A percentile compares a stretch with the other conserved stretches of the same genome.
phyloP scores from a whole-genome alignment of 495 filamentous ascomycete genomes.

The Neurospora tetrasperma region DNA sequence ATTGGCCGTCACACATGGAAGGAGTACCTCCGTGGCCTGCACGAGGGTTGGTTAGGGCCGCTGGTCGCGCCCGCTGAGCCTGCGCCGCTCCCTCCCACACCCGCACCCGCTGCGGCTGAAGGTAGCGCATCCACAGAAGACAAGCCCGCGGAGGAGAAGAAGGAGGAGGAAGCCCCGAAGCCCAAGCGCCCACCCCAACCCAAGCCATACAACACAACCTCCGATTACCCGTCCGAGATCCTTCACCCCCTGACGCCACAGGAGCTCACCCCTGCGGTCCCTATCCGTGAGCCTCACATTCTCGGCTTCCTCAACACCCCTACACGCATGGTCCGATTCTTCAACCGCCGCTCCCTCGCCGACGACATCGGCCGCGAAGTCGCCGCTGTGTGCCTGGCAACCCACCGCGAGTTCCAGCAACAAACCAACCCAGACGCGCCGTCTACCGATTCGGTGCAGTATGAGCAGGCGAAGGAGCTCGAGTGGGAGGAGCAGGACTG shows the following conservation, averaged over 20 bases:
- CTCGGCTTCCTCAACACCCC: conserved; percentile 91
- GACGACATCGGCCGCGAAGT: conserved; percentile 84
- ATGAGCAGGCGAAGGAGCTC: conserved; percentile 65
- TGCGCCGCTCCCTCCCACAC: conserved; percentile 12
- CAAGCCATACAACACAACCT: conserved; percentile 55
- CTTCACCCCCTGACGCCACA: conserved; percentile 52
- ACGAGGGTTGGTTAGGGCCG: conserved; percentile 95
- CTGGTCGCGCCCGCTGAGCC: conserved; percentile 35
- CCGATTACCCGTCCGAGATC: conserved; percentile 53
- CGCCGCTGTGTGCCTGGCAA: conserved; percentile 68
- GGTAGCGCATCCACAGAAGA: conserved; percentile 23
- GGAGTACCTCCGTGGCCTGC: conserved; percentile 85
- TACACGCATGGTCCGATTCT: conserved; percentile 74
- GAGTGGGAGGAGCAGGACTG: conserved; percentile 74
- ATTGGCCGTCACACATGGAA: conserved; percentile 95
- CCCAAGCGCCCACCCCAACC: conserved; percentile 40
- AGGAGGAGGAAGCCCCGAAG: conserved; percentile 32
- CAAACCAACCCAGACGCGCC: conserved; percentile 10
- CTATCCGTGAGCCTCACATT: conserved; percentile 75
- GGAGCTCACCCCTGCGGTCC: conserved; percentile 52
- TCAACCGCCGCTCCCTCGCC: conserved; percentile 75
- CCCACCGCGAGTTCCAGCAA: conserved; percentile 39
- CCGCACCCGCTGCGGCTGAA: conserved; percentile 15
- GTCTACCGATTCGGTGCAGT: conserved; percentile 18
- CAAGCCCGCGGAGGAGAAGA: conserved; percentile 15